Conservation (phyloP, 179 eudicot genomes). For the Corrigiola litoralis region DNA sequence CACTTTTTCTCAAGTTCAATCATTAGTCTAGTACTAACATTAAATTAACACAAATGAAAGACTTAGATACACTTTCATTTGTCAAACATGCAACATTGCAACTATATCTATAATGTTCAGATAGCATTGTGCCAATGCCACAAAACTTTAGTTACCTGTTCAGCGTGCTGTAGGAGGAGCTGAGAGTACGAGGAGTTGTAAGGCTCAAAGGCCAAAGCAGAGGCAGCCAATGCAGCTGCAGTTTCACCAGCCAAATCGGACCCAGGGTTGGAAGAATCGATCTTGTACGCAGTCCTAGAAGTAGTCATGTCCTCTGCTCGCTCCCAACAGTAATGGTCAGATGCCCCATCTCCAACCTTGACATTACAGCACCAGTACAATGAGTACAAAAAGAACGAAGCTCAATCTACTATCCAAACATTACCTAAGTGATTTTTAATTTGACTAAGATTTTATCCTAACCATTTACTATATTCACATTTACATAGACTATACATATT, state of each 20-base stretch:
- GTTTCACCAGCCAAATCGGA: constrained; percentile 89
- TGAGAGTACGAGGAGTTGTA: constrained; percentile 65
- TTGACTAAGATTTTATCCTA: no score
- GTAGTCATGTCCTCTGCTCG: constrained; percentile 91
- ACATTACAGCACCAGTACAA: background rate
- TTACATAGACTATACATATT: no score
- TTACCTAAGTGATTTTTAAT: no score
- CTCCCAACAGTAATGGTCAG: constrained; percentile 94
- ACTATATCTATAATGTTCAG: no score
- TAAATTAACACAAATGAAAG: no score
- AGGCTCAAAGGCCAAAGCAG: constrained; percentile 66
- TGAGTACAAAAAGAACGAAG: no score
- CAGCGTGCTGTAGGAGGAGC: constrained; percentile 58
- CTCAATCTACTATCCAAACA: no score
- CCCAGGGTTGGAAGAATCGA: constrained; percentile 64
- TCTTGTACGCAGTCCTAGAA: constrained; percentile 69
- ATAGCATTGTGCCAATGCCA: no score
- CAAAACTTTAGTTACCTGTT: constrained; percentile 39
- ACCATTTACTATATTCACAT: no score
- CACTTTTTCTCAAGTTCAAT: no score
- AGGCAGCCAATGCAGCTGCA: constrained; percentile 84
- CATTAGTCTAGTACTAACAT: no score
- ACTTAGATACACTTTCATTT: no score
- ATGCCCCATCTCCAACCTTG: constrained; percentile 88
- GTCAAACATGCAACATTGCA: background rate